Conservation (phyloP, 805 yeast genomes). For the Priceomyces fermenticarens region DNA sequence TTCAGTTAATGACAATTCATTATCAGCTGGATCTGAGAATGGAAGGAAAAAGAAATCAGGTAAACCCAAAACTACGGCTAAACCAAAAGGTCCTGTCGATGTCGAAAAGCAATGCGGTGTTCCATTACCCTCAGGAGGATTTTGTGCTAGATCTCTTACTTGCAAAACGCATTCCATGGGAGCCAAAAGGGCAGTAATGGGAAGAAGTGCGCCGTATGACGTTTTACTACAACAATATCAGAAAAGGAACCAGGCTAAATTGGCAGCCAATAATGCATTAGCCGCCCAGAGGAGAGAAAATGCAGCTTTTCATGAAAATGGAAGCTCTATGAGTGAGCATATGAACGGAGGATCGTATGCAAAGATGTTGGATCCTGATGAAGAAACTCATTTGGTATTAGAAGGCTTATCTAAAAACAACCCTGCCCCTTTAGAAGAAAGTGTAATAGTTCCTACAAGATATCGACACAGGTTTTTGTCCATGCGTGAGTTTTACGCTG, state of each 20-base stretch:
- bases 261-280: constrained; percentile 78
- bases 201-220: constrained; percentile 92
- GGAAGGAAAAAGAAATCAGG: constrained; percentile 32
- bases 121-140: constrained; percentile 87
- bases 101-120: constrained; percentile 97
- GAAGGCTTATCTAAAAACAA: constrained; percentile 81
- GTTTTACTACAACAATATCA: constrained; percentile 84
- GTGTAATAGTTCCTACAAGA: constrained; percentile 66
- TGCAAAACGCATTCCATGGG: constrained; percentile 99
- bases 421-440: constrained; percentile 81
- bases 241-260: constrained; percentile 85
- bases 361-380: constrained; percentile 75
- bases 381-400: constrained; percentile 87
- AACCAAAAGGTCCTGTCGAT: constrained; percentile 80
- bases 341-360: constrained; percentile 32
- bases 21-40: constrained; percentile 10
- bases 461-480: constrained; percentile 72
- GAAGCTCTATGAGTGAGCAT: constrained; percentile 18
- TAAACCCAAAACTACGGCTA: constrained; percentile 42
- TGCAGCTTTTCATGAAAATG: constrained; percentile 37
- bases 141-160: constrained; percentile 91
- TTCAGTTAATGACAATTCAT: constrained; percentile 9
- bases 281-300: constrained; percentile 76
- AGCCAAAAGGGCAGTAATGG: constrained; percentile 91
- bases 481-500: constrained; percentile 92